Conservation (phyloP, 177 flowering plant genomes). For the Vitis hybrid region DNA sequence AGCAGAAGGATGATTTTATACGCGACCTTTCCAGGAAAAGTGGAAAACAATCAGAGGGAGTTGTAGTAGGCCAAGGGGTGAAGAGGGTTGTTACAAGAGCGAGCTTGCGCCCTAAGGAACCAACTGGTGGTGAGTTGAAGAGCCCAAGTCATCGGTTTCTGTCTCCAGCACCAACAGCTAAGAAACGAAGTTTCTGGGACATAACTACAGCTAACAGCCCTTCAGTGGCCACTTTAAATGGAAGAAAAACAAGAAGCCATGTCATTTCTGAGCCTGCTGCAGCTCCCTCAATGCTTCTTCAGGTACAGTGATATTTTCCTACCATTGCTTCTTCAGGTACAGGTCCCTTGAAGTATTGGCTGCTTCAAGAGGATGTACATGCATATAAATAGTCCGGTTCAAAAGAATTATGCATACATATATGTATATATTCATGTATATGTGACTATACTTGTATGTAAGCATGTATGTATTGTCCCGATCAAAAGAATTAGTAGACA, state of each 20-base stretch:
- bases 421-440: background rate
- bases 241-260: constrained; percentile 85
- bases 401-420: background rate
- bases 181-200: constrained; percentile 91
- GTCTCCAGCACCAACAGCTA: constrained; percentile 74
- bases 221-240: constrained; percentile 51
- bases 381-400: background rate
- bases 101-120: constrained; percentile 52
- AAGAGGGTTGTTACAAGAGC: constrained; percentile 55
- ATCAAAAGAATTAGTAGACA: background rate
- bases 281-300: constrained; percentile 89
- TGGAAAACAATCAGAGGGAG: constrained; percentile 28
- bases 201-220: constrained; percentile 86
- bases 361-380: too few relatives aligned
- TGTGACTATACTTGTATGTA: background rate
- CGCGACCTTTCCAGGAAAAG: constrained; percentile 53
- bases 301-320: constrained; percentile 45
- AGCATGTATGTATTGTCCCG: background rate
- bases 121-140: constrained; percentile 49
- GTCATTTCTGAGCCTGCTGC: constrained; percentile 44
- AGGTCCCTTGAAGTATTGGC: too few relatives aligned
- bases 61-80: constrained; percentile 19
- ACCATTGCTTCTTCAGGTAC: background rate
- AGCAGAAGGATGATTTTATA: constrained; percentile 71
- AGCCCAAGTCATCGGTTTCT: constrained; percentile 64